A percentile compares a stretch with the other conserved stretches of the same genome.
These are phyloP conservation scores for Evernia prunastri DNA, from an alignment of 495 filamentous ascomycete species.

Conservation along the genomic window DNA sequence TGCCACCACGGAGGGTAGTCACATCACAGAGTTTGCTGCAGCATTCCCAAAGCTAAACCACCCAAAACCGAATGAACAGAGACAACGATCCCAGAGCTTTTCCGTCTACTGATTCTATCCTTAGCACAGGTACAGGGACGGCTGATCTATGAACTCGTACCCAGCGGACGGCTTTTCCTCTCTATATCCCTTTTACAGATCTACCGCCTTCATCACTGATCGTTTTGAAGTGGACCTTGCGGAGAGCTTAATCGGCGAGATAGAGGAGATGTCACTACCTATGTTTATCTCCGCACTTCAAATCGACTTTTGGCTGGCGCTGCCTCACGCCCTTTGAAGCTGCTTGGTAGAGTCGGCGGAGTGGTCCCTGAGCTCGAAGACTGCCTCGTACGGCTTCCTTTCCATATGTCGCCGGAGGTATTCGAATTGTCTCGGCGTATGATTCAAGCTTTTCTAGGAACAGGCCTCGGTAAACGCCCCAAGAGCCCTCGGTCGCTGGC, in stretches of 20 bases:
- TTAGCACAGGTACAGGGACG: neutral
- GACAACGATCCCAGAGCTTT: neutral
- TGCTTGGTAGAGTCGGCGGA: neutral
- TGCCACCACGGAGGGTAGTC: no score
- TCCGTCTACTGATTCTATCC: neutral
- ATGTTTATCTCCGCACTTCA: no score
- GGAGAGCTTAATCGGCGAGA: neutral
- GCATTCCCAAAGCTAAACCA: no score
- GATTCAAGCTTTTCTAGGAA: neutral
- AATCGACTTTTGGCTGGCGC: no score
- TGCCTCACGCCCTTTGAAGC: neutral
- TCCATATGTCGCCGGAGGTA: neutral
- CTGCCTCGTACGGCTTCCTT: neutral
- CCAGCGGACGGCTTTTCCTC: neutral
- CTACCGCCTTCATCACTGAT: neutral
- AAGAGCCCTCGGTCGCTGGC: no score
- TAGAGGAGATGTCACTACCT: no score
- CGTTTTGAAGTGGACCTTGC: neutral
- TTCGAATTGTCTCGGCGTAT: no score
- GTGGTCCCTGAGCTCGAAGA: neutral
- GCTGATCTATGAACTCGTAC: neutral
- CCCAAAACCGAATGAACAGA: neutral
- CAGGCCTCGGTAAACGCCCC: neutral
- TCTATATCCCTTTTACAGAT: neutral
- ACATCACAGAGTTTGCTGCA: no score